phyloP scores from a whole-genome alignment of 2,329 filamentous ascomycete genomes.

The Paraphaeosphaeria minitans region DNA sequence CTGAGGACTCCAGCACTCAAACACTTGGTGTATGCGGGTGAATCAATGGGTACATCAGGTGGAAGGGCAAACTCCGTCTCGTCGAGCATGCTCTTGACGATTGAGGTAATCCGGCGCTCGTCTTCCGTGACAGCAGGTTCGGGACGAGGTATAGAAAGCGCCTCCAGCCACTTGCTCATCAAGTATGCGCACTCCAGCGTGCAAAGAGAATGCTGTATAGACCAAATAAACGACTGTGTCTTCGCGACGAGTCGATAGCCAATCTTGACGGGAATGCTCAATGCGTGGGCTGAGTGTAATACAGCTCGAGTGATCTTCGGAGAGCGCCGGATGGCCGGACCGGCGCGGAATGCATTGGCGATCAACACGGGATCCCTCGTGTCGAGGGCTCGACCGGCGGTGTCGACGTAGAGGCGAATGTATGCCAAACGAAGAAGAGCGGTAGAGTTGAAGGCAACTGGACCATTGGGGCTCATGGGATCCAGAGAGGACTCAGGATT shows the following conservation, averaged over 20 bases:
- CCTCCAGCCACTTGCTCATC: conserved; percentile 50
- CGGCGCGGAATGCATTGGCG: conserved; percentile 64
- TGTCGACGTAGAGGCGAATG: conserved; percentile 69
- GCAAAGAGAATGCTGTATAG: conserved; percentile 48
- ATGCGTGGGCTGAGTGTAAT: conserved; percentile 69
- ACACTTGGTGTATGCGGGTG: conserved; percentile 40
- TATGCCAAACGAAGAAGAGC: conserved; percentile 65
- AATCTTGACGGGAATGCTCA: conserved; percentile 68
- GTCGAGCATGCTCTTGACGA: conserved; percentile 51
- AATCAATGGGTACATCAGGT: conserved; percentile 35
- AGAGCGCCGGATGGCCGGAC: conserved; percentile 64
- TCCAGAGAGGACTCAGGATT: conserved; percentile 51
- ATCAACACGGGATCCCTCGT: conserved; percentile 67
- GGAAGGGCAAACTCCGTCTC: conserved; percentile 45
- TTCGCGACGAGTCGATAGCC: conserved; percentile 48
- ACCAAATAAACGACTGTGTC: conserved; percentile 49
- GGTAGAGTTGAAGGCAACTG: conserved; percentile 70
- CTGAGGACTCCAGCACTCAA: conserved; percentile 49
- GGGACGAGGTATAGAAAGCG: conserved; percentile 36
- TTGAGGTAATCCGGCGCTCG: conserved; percentile 43
- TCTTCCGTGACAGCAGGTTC: conserved; percentile 46
- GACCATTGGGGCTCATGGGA: conserved; percentile 61
- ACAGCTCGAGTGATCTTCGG: conserved; percentile 67
- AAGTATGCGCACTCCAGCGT: conserved; percentile 49
- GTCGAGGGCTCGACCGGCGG: conserved; percentile 67